These are phyloP conservation scores for Coniosporium uncinatum DNA, from an alignment of 2,329 filamentous ascomycete genomes.

Conservation along the genomic window DNA sequence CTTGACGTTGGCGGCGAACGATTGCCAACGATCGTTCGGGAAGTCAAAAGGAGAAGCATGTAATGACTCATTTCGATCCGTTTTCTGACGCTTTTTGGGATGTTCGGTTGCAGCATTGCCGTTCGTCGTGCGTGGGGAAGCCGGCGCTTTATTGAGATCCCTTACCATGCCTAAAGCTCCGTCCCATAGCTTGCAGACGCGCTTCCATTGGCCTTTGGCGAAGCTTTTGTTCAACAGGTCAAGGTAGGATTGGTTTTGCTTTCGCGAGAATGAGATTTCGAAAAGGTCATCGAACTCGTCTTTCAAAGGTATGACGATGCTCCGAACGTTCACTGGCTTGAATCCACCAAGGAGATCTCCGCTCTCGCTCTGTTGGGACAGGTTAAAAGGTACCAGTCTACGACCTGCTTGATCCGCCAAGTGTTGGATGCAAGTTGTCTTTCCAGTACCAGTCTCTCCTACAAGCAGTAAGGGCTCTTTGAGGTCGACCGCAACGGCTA, in stretches of 20 bases:
- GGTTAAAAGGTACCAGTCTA: slow-evolving; percentile 86
- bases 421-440: slow-evolving; percentile 94
- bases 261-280: slow-evolving; percentile 69
- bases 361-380: slow-evolving; percentile 97
- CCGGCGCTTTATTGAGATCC: neutral
- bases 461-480: slow-evolving; percentile 90
- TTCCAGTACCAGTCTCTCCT: slow-evolving; percentile 98
- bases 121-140: neutral
- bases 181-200: slow-evolving; percentile 79
- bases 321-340: slow-evolving; percentile 91
- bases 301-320: slow-evolving; percentile 80
- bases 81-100: slow-evolving; percentile 27
- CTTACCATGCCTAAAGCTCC: slow-evolving; percentile 51
- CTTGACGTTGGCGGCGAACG: slow-evolving; percentile 67
- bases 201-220: slow-evolving; percentile 81
- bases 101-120: slow-evolving; percentile 41
- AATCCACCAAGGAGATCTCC: slow-evolving; percentile 95
- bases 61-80: slow-evolving; percentile 75
- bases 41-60: slow-evolving; percentile 49
- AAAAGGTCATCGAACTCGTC: slow-evolving; percentile 95
- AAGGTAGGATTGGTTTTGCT: slow-evolving; percentile 78
- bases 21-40: slow-evolving; percentile 72
- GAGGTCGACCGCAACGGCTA: slow-evolving; percentile 75
- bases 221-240: slow-evolving; percentile 76
- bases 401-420: slow-evolving; percentile 79